phyloP scores from a whole-genome alignment of 257 asterid genomes.

The Fraxinus excelsior region DNA sequence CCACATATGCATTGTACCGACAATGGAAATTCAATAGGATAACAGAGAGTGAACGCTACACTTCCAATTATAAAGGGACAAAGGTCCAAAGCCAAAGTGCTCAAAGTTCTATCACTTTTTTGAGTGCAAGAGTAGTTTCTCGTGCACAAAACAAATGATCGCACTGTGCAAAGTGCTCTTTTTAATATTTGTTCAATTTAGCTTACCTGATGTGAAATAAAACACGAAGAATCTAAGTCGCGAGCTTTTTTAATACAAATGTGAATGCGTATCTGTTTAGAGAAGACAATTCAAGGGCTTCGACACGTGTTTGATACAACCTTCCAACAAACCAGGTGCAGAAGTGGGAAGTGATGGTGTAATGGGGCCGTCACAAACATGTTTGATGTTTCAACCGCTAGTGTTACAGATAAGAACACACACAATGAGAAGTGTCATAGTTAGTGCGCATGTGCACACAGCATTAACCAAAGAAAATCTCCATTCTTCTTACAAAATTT shows the following conservation, averaged over 20 bases:
- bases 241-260: too few relatives aligned
- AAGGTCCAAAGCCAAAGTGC: conserved; percentile 1
- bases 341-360: background rate
- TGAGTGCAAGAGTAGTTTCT: background rate
- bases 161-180: background rate
- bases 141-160: background rate
- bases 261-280: too few relatives aligned
- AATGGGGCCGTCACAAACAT: background rate
- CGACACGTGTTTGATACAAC: background rate
- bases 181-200: background rate
- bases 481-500: background rate
- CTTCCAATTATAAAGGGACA: background rate
- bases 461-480: background rate
- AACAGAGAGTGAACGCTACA: too few relatives aligned
- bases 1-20: background rate
- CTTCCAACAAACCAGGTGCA: background rate
- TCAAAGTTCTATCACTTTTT: background rate
- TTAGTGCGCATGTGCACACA: conserved; percentile 3
- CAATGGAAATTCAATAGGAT: background rate
- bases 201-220: background rate
- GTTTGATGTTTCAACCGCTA: background rate
- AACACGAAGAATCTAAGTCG: too few relatives aligned
- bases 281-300: background rate
- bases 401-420: background rate
- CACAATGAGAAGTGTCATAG: background rate